Evolutionary conservation across 345 rosid species (phyloP).

Genomic region (Gossypium turneri): DNA sequence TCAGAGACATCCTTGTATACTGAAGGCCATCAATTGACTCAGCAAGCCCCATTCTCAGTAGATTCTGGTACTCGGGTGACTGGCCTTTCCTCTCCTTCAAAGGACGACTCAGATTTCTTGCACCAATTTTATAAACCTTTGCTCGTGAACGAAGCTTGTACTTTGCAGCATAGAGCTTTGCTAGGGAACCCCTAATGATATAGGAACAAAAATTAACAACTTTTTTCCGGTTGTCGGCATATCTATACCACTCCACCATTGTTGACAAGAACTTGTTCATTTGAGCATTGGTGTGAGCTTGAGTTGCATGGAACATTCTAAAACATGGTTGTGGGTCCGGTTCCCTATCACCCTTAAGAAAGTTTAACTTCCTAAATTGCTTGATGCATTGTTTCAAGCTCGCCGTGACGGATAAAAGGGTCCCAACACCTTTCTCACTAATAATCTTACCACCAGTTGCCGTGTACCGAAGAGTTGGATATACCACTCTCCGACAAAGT

Average conservation of each 20-base stretch:
- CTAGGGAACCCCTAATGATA: conserved; percentile 79
- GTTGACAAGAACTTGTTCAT: conserved; percentile 90
- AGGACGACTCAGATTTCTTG: conserved; percentile 68
- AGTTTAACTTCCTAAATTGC: conserved; percentile 80
- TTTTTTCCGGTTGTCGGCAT: conserved; percentile 84
- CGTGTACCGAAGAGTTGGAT: conserved; percentile 90
- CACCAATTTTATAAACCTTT: conserved; percentile 75
- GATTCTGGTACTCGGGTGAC: conserved; percentile 78
- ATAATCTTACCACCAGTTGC: conserved; percentile 97
- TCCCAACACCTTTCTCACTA: conserved; percentile 98
- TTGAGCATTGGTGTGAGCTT: conserved; percentile 92
- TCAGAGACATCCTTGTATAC: conserved; percentile 91
- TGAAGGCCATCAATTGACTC: conserved; percentile 91
- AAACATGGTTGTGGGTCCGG: conserved; percentile 98
- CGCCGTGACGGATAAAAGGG: conserved; percentile 84
- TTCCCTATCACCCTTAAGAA: conserved; percentile 89
- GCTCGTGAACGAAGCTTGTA: conserved; percentile 93
- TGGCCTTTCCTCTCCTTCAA: conserved; percentile 88
- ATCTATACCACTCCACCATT: conserved; percentile 88
- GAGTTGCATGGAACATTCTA: conserved; percentile 94
- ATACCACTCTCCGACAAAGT: conserved; percentile 88
- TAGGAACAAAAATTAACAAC: conserved; percentile 91
- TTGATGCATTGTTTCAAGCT: conserved; percentile 92
- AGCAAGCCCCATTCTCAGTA: conserved; percentile 83
- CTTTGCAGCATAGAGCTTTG: conserved; percentile 94